Base-by-base conservation (phyloP, 805 yeast species). In the Ogataea henricii region DNA sequence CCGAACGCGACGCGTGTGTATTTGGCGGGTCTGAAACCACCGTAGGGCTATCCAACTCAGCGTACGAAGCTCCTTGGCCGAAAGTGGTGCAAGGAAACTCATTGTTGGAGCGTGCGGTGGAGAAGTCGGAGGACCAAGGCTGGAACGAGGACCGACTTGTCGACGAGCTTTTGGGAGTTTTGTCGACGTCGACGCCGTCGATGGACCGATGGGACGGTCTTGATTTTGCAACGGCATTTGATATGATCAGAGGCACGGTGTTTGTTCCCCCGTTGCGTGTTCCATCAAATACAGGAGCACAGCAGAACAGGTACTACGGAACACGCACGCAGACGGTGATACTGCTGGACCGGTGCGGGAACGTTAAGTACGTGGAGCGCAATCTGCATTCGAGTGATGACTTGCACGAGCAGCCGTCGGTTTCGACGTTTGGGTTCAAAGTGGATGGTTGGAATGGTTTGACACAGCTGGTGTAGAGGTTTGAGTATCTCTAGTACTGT, bases 321-420 rank as follows among this genome's bases (percentile, higher is more conserved):
- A 90, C 97, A 0, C 69, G 97, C 46, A 87, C 96, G 0, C 96
- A 90, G 63, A 89, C 96, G 0, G 77, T 89, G 1, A 73, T 89
- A 3, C 56, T 88, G 18, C 73, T 87, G 8, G 81, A 79, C 58
- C 74, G 72, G 32, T 48, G 59, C 33, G 73, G 87, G 57, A 47
- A 67, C 30, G 51, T 86, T 17, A 76, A 77, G 41, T 87, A 86
- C 63, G 68, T 77, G 12, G 96, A 90, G 61, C 70, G 73, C 40
- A 78, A 79, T 47, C 56, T 86, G 16, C 85, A 83, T 56, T 66
- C 73, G n/a, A 59, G 72, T 10, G 83, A 79, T 56, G 60, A 64
- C 35, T 21, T 57, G n/a, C 18, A 40, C 12, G 62, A 60, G 29
- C n/a, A 21, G 2, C 55, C 60, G 64, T 63, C 39, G 13, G 30